A percentile compares a stretch with the other conserved stretches of the same genome.
Evolutionary conservation across 208 protist species (phyloP).

Genomic region (Vickermania ingenoplastis): DNA sequence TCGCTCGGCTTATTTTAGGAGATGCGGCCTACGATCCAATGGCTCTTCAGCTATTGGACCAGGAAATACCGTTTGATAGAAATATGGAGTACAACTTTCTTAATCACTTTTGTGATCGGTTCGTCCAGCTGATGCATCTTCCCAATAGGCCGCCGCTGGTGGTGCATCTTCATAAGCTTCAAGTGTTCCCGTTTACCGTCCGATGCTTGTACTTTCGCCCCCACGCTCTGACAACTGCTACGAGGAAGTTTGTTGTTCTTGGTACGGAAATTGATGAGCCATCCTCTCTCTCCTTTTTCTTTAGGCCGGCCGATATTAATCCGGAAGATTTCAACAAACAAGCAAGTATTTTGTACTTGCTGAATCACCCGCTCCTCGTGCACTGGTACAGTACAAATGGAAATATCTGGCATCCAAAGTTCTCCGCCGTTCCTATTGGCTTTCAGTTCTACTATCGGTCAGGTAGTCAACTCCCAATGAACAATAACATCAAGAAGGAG

Average conservation of each 20-base stretch:
- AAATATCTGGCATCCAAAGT: not conserved
- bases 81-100: not conserved
- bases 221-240: not conserved
- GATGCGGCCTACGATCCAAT: not conserved
- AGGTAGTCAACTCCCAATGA: not conserved
- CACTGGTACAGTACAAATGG: not conserved
- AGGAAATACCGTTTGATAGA: not conserved
- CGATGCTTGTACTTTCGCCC: not conserved
- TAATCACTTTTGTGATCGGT: conserved; percentile 1
- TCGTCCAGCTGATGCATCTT: not conserved
- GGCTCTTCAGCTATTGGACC: not conserved
- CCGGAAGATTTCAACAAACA: not conserved
- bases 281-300: not conserved
- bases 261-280: not conserved
- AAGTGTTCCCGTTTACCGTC: not conserved
- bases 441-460: not conserved
- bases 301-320: not conserved
- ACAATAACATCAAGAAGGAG: not conserved
- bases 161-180: not conserved
- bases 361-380: not conserved
- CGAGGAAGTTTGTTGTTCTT: not conserved
- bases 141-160: not conserved
- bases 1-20: not conserved
- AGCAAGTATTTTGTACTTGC: not conserved
- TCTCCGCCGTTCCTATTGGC: not conserved